Percentiles rank a stretch among this genome's conserved stretches.
Evolutionary conservation across 225 moss, liverwort and hornwort genomes (phyloP).

Genomic region (Ulota crispa): DNA sequence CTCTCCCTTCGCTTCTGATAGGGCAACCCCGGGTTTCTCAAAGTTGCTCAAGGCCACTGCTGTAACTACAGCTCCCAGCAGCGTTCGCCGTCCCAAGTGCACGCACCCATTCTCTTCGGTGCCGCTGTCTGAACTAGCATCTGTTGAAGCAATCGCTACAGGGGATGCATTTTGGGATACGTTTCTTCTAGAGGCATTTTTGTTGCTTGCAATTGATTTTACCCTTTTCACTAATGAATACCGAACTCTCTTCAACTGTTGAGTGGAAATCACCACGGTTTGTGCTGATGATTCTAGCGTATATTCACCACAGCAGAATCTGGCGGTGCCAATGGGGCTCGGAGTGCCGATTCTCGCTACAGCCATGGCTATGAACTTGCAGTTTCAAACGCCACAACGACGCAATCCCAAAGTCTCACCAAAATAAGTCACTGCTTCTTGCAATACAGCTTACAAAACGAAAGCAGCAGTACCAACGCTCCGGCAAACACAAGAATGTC

Average conservation of each 20-base stretch:
- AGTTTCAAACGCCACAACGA: background rate
- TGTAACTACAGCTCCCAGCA: conserved; percentile 54
- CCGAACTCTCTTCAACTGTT: background rate
- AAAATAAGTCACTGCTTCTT: background rate
- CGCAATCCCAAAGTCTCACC: background rate
- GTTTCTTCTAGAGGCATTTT: background rate
- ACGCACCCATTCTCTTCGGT: conserved; percentile 31
- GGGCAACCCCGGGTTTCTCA: conserved; percentile 36
- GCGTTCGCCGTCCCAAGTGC: conserved; percentile 63
- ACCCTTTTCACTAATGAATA: background rate
- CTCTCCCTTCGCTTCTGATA: conserved; percentile 24
- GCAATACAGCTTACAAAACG: background rate
- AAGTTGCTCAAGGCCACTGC: conserved; percentile 46
- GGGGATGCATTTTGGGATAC: background rate
- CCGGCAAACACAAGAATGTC: background rate
- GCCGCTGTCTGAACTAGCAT: background rate
- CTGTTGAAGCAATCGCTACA: background rate
- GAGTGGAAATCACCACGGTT: conserved; percentile 3
- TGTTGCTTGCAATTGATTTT: background rate
- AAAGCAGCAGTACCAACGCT: background rate
- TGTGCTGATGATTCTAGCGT: background rate
- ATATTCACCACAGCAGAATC: background rate
- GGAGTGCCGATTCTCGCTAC: conserved; percentile 19
- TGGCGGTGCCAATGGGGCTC: conserved; percentile 9
- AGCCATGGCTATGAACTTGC: conserved; percentile 27